A percentile compares a stretch with the other conserved stretches of the same genome.
Conservation (phyloP, 345 rosid species). For the Gossypium australe region DNA sequence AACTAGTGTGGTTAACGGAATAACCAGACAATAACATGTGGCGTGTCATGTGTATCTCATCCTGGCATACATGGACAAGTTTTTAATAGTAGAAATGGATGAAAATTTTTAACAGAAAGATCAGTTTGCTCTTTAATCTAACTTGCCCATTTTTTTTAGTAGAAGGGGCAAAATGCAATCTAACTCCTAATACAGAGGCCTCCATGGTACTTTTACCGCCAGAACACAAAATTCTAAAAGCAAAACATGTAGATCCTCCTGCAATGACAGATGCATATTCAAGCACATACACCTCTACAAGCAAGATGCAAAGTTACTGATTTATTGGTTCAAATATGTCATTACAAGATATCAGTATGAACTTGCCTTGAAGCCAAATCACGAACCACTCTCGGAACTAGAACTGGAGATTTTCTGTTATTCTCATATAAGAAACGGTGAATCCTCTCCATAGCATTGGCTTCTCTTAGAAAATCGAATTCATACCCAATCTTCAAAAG, state of each 20-base stretch:
- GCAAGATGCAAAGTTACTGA: background rate
- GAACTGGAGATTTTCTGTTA: constrained; percentile 77
- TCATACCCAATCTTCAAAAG: constrained; percentile 83
- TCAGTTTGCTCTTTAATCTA: no score
- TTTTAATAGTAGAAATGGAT: no score
- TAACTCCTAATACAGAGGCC: no score
- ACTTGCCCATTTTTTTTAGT: no score
- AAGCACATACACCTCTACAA: background rate
- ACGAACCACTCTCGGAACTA: constrained; percentile 57
- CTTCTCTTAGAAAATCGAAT: constrained; percentile 87
- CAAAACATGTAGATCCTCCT: background rate
- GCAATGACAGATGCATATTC: background rate
- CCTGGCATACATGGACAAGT: no score
- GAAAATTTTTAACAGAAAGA: no score
- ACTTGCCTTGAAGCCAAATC: constrained; percentile 74
- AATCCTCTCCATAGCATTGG: constrained; percentile 83
- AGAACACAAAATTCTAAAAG: background rate
- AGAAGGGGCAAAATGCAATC: no score
- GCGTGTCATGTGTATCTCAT: no score
- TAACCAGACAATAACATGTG: no score
- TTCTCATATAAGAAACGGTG: constrained; percentile 56
- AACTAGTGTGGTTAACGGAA: no score
- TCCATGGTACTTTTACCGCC: background rate
- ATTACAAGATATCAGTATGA: background rate
- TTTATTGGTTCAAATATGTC: background rate